A percentile compares a stretch with the other conserved stretches of the same genome.
phyloP scores from a whole-genome alignment of 345 rosid genomes.

The Brassica incana region DNA sequence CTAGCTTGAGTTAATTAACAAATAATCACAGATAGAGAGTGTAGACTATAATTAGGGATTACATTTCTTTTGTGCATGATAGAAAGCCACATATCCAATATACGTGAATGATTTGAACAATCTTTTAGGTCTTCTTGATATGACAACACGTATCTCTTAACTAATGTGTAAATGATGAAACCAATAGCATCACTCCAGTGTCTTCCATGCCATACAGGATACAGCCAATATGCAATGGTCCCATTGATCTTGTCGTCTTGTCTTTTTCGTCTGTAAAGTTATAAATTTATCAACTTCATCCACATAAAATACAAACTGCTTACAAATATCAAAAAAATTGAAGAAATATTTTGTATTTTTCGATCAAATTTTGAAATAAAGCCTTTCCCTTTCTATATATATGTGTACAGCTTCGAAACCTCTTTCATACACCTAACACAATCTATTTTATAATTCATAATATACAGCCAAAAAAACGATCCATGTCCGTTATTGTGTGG shows the following conservation, averaged over 20 bases:
- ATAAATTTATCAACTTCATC: not conserved
- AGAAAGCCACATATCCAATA: not conserved
- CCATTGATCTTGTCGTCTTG: constrained; percentile 16
- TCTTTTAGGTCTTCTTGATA: not conserved
- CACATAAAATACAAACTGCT: not conserved
- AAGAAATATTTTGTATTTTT: not conserved
- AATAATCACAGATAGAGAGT: not conserved
- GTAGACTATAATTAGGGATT: not conserved
- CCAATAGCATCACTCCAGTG: not conserved
- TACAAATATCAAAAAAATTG: not conserved
- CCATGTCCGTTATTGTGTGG: constrained; percentile 13
- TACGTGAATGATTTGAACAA: not conserved
- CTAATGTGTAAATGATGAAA: not conserved
- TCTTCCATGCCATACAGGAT: not conserved
- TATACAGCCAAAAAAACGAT: not conserved
- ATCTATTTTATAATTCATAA: not conserved
- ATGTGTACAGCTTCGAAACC: not conserved
- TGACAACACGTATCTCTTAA: not conserved
- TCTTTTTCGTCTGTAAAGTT: not conserved
- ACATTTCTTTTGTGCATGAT: not conserved
- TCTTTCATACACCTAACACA: not conserved
- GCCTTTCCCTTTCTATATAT: not conserved
- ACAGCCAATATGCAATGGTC: not conserved
- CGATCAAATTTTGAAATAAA: not conserved
- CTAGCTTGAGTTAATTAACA: not conserved